A percentile compares a stretch with the other conserved stretches of the same genome.
Evolutionary conservation across 2,329 filamentous ascomycete genomes (phyloP).

Genomic region (Trichoderma sp.): DNA sequence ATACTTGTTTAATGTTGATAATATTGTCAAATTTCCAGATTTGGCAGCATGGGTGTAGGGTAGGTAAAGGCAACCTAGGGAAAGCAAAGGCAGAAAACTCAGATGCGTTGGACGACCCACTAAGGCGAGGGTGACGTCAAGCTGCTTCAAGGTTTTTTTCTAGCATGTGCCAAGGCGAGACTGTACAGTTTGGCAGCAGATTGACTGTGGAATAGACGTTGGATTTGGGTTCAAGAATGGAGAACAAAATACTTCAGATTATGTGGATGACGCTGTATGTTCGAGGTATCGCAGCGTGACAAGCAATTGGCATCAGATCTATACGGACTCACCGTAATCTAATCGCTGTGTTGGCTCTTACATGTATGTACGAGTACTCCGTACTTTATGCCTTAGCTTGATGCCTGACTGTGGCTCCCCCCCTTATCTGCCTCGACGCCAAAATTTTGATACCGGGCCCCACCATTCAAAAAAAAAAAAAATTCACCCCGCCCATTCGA

Average conservation of each 20-base stretch:
- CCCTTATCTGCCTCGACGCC: conserved; percentile 21
- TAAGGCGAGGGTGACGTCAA: conserved; percentile 18
- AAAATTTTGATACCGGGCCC: conserved; percentile 38
- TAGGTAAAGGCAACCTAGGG: background rate
- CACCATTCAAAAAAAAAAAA: conserved; percentile 39
- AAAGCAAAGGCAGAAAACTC: background rate
- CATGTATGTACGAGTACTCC: background rate
- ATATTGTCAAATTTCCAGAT: background rate
- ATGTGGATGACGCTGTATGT: background rate
- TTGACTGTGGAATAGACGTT: background rate
- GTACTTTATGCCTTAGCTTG: conserved; percentile 35
- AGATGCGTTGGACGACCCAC: background rate
- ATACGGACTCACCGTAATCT: background rate
- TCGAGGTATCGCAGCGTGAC: background rate
- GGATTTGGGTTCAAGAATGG: no score
- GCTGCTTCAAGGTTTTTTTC: conserved; percentile 3
- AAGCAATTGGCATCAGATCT: background rate
- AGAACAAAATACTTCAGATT: background rate
- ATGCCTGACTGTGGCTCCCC: conserved; percentile 29
- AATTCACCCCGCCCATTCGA: conserved; percentile 38
- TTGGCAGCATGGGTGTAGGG: background rate
- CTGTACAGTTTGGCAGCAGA: background rate
- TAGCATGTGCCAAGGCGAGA: background rate
- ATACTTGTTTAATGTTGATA: background rate
- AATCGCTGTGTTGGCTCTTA: background rate